Base-by-base conservation (phyloP, 73 alveolate species). In the Uronychia setigera region DNA sequence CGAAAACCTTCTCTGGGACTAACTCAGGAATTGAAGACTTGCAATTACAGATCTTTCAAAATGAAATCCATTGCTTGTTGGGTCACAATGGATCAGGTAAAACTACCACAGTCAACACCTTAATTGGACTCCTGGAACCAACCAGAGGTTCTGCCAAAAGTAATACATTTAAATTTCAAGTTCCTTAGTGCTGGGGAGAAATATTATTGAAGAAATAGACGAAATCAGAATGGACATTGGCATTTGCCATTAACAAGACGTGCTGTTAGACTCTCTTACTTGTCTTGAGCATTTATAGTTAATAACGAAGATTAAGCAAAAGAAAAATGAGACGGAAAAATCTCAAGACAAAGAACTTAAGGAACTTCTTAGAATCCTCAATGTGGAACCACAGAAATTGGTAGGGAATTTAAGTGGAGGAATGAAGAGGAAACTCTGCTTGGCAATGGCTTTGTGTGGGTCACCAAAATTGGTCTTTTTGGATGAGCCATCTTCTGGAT, bases 401-500 rank as follows among this genome's bases (percentile, higher is more conserved):
- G 32, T 26, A 31, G 27, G 29, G 59, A 27, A 76, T 9, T 5
- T 76, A 27, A 26, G 58, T 31, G 93, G 97, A 32, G 97, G 97
- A 1, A 92, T 88, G 95, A 92, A 92, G 87, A 33, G 97, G 75
- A 92, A 92, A 85, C 97, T 92, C 29, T 92, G 95, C 77, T 87
- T 90, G 14, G 97, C 92, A 29, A 85, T 92, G 86, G 92, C 95
- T 13, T 30, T 92, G 29, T 82, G 88, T 19, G 95, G 93, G 0
- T 89, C 92, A 0, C 86, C 97, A 34, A 81, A 86, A 79, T 84
- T 93, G 9, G 88, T 93, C 74, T 91, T 93, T 90, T 74, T 93
- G 59, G 98, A 93, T 80, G 98, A 93, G 80, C 98, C 98, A 25
- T 91, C 98, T 25, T 90, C 98, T 26, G 98, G 98, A 1, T 86